Evolutionary conservation across 1,284 basidiomycete species (phyloP), one percentile per base, ranked within the genome.

Genomic region (Trametes versicolor): DNA sequence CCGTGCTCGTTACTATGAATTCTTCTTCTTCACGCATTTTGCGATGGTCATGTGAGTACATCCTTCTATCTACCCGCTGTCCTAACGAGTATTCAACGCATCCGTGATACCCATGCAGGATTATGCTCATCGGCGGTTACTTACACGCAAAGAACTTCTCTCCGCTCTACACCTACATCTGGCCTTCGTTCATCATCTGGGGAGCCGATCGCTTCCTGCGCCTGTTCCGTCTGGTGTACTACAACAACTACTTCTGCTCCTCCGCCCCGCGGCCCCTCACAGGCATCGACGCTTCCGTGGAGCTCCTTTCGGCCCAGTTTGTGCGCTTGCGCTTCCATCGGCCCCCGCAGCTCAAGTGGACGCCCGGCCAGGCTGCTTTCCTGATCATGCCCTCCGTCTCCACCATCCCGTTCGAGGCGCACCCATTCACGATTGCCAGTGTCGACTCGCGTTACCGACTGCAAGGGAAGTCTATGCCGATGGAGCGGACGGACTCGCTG

Each of bases 181-280:
- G 84, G 84, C 86, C 88, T 9, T 80, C 82, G 0, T 81, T 89
- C 75, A 74, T 89, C 68, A 73, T 91, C 32, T 92, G 90, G 90
- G 87, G 78, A 0, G 71, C 89, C 45, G 90, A 92, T 72, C 84
- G 89, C 23, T 58, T 84, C 43, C 70, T 88, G 55, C 85, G 89
- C 12, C 27, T 82, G 19, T 62, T 81, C 19, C 85, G 88, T 17
- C 72, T 90, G 8, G 66, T 86, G 52, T 64, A 82, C 37, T 81
- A 81, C 76, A 91, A 91, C 76, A 77, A 80, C 65, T 76, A 81
- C 67, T 78, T 74, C 25, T 80, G 36, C 21, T 23, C 76, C 72
- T 78, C 79, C 64, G 75, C 68, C 32, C 73, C 71, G 66, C 34
- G 69, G 66, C 59, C 65, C 2, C 67, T 64, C 15, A 68, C 73